Conservation (phyloP, 768 basidiomycete genomes). For the Panus rudis region DNA sequence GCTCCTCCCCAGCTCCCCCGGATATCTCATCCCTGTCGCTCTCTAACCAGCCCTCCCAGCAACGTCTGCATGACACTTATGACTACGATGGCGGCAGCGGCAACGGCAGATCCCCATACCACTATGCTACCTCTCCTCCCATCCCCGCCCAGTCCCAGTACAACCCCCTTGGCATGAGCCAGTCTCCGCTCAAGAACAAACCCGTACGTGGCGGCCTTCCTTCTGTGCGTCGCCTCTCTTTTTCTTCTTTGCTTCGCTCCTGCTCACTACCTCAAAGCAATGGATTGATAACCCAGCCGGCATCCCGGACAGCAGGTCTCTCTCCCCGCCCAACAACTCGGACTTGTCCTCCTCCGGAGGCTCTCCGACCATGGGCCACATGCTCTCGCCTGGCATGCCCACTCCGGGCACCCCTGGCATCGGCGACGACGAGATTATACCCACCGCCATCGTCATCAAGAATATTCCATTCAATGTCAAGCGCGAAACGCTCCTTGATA, state of each 20-base stretch:
- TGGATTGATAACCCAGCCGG: conserved; percentile 64
- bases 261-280: conserved; percentile 46
- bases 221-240: conserved; percentile 43
- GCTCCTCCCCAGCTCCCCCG: conserved; percentile 58
- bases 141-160: conserved; percentile 46
- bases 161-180: conserved; percentile 45
- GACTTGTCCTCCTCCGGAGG: conserved; percentile 86
- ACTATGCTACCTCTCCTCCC: conserved; percentile 60
- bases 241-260: conserved; percentile 10
- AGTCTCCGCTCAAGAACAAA: conserved; percentile 74
- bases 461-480: conserved; percentile 99
- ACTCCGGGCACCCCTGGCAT: conserved; percentile 44
- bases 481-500: conserved; percentile 91
- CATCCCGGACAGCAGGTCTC: conserved; percentile 63
- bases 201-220: conserved; percentile 64
- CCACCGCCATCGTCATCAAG: conserved; percentile 99
- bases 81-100: conserved; percentile 63
- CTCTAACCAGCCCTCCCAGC: conserved; percentile 52
- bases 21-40: conserved; percentile 76
- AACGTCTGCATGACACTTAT: conserved; percentile 82
- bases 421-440: conserved; percentile 90
- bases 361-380: conserved; percentile 55
- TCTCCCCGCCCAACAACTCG: conserved; percentile 82
- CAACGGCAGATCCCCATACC: conserved; percentile 54
- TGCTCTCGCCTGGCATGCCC: conserved; percentile 36